Base-by-base conservation (phyloP, 2,329 filamentous ascomycete genomes). In the Emmonsiellopsis sp. region DNA sequence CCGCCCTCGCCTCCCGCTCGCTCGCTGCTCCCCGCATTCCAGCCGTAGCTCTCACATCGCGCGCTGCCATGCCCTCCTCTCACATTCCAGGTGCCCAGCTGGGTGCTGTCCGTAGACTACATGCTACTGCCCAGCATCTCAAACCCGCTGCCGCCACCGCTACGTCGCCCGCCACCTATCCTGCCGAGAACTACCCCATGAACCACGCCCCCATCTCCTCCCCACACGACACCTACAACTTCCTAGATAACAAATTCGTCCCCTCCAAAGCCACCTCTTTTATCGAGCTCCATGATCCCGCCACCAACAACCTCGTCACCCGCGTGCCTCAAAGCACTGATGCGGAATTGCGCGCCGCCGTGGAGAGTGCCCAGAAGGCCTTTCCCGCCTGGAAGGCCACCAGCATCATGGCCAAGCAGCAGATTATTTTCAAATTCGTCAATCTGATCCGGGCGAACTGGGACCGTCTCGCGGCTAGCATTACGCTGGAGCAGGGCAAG, bases 401-500 rank as follows among this genome's bases (percentile, higher is more conserved):
- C 15, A 82, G 79, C 63, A 70, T 85, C 63, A 77, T 85, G 54
- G 68, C 73, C 57, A 73, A 75, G 53, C 82, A 85, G 69, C 80
- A 83, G 70, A 79, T 85, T 63, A 79, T 85, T 73, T 85, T 85
- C 76, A 83, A 83, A 65, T 84, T 83, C 62, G 79, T 80, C 32
- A 76, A 71, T 32, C 66, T 85, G 67, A 84, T 86, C 63, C 74
- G 81, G 47, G 75, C 81, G 60, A 76, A 85, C 70, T 84, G 81
- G 81, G 81, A 85, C 65, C 74, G 82, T 53, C 68, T 85, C 56
- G 82, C 82, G 32, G 79, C 82, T 2, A 82, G 79, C 60, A 85
- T 85, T 60, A 84, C 82, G 5, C 71, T 85, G 20, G 82, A 85
- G 71, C 82, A 85, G 69, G 82, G 82, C 61, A 85, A 85, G 75